These are phyloP conservation scores for Colletotrichum abscissum DNA, from an alignment of 2,329 filamentous ascomycete genomes.

Conservation along the genomic window DNA sequence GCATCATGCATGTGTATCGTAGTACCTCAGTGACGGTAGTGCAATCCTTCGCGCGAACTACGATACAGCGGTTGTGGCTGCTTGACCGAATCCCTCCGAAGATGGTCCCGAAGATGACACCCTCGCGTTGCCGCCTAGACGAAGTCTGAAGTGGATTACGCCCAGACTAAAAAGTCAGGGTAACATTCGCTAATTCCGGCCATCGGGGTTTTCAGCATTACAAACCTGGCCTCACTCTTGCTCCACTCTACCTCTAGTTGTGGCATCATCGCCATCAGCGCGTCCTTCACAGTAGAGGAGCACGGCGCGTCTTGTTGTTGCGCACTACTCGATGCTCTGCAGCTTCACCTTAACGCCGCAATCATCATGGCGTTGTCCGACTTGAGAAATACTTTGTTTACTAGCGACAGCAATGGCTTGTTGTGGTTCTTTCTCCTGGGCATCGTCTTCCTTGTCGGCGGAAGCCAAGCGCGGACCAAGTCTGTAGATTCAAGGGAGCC, in stretches of 20 bases:
- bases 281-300: not conserved
- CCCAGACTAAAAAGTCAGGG: not conserved
- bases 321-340: not conserved
- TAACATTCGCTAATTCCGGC: not conserved
- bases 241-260: not conserved
- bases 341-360: not conserved
- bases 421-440: not conserved
- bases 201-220: not conserved
- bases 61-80: not conserved
- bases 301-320: not conserved
- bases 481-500: slow-evolving; percentile 51
- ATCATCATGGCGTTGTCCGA: not conserved
- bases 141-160: not conserved
- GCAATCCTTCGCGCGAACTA: not conserved
- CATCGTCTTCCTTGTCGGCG: not conserved
- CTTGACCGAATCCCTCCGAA: not conserved
- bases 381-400: not conserved
- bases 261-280: not conserved
- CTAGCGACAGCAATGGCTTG: not conserved
- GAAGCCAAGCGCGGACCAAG: not conserved
- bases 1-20: not conserved
- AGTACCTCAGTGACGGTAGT: not conserved
- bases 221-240: not conserved
- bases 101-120: not conserved
- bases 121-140: not conserved